Base-by-base conservation (phyloP, 2,329 filamentous ascomycete genomes). In the Akanthomyces dipterigenus region DNA sequence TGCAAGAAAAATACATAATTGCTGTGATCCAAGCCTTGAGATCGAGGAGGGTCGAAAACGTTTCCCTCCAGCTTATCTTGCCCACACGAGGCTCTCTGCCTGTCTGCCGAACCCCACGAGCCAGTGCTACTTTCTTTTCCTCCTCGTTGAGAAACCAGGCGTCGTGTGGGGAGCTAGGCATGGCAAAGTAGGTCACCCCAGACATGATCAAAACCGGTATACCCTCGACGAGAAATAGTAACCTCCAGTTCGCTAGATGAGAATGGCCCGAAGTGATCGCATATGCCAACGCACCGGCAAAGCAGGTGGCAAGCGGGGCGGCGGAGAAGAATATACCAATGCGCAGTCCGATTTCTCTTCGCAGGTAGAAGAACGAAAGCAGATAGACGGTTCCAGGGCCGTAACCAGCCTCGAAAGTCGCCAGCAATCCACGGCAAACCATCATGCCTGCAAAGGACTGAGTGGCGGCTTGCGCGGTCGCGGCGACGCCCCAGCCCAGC, bases 1-100 rank as follows among this genome's bases (percentile, higher is more conserved):
- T 75, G 64, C 72, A 74, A 62, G 72, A 73, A 62, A 77, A 77
- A 62, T 76, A 72, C 20, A 77, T 76, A 1, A 67, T 28, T 0
- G 61, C 63, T 1, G 65, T 65, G 31, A 67, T 53, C 65, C 65
- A 67, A 18, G 64, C 63, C 24, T 68, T 69, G 64, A 74, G 73
- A 62, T 77, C 75, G 2, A 63, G 51, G 11, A 77, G 62, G 0
- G 71, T 72, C 8, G 69, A 67, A 8, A 71, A 57, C 1, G 76
- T 65, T 55, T 77, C 75, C n/a, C 63, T 63, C 67, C 70, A 68
- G 34, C 63, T 64, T 7, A 70, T 50, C 2, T 55, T 60, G 8
- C 63, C 59, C 24, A 63, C 60, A 16, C 55, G 63, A 31, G 57
- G 57, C 20, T 26, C 54, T 14, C 63, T 62, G n/a, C 65, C 64